Base-by-base conservation (phyloP, 2,329 filamentous ascomycete species). In the Ophiobolus disseminans region DNA sequence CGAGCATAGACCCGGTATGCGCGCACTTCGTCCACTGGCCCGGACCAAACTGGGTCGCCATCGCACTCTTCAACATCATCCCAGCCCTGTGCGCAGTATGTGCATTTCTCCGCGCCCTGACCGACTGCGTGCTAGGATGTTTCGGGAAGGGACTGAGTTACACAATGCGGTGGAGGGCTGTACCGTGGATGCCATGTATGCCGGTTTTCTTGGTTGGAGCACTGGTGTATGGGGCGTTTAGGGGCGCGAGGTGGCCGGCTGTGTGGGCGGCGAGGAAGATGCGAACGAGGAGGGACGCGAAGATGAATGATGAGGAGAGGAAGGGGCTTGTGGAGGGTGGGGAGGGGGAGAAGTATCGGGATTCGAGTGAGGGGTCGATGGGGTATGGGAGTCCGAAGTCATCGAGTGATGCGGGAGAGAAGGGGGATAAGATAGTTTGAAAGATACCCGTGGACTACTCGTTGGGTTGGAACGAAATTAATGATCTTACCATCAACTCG, bases 41-140 rank as follows among this genome's bases (percentile, higher is more conserved):
- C 10, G n/a, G 13, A 32, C 52, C 48, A 2, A 48, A 48, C 16
- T 61, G 58, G 56, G 36, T 25, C 16, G 21, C 34, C 4, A 40
- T 63, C 5, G 19, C 20, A 2, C 28, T 58, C 13, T 38, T 60
- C 19, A 54, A 48, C 25, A 57, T 62, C 31, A 16, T 62, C 4
- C 58, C 58, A 0, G 54, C 58, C 11, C 22, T 40, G 2, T 38
- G 32, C 37, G 58, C 58, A 3, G 47, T 31, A 5, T 55, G 44
- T 20, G 49, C 53, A 9, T 46, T 58, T 25, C 20, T 58, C 9
- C 41, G 54, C 2, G 31, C 53, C 9, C 17, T 60, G 2, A 45
- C 56, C 3, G 51, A 61, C 22, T 53, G 55, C 30, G 14, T 50
- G n/a, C 35, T 60, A 4, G 48, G 55, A 11, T 36, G 59, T 4